phyloP scores from a whole-genome alignment of 805 yeast genomes.

The Alloascoidea africana region DNA sequence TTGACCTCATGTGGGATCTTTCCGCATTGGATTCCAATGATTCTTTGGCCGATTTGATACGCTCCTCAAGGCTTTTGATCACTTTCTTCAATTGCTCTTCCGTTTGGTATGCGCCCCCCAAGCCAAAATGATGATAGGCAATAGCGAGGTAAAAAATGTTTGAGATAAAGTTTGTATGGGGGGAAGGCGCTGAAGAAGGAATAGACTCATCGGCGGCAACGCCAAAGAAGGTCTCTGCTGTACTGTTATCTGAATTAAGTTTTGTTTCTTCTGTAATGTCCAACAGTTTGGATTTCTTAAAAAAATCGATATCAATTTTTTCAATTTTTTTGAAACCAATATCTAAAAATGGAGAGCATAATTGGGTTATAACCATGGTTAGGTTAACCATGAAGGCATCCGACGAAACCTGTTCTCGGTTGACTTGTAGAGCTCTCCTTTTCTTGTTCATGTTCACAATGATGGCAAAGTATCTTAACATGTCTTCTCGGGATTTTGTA shows the following conservation, averaged over 20 bases:
- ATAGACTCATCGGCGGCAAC: slow-evolving; percentile 22
- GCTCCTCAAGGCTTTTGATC: slow-evolving; percentile 32
- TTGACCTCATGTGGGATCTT: slow-evolving; percentile 7
- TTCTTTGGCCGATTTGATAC: slow-evolving; percentile 31
- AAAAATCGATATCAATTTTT: slow-evolving; percentile 62
- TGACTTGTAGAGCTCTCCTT: slow-evolving; percentile 76
- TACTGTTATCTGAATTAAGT: slow-evolving; percentile 58
- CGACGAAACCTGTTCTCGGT: slow-evolving; percentile 46
- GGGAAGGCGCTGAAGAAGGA: slow-evolving; percentile 4
- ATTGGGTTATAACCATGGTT: slow-evolving; percentile 44
- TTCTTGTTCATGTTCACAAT: slow-evolving; percentile 74
- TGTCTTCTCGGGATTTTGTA: slow-evolving; percentile 39
- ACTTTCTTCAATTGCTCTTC: slow-evolving; percentile 38
- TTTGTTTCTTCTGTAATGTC: slow-evolving; percentile 74
- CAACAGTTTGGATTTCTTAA: slow-evolving; percentile 33
- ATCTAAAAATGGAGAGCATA: slow-evolving; percentile 77
- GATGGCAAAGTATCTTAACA: slow-evolving; percentile 56
- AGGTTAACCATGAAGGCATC: slow-evolving; percentile 78
- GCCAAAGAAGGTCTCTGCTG: slow-evolving; percentile 43
- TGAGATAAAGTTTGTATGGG: slow-evolving; percentile 61
- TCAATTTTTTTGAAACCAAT: slow-evolving; percentile 50
- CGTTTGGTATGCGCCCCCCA: slow-evolving; percentile 58
- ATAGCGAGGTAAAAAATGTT: slow-evolving; percentile 74
- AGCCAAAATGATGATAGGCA: slow-evolving; percentile 75
- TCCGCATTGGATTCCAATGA: slow-evolving; percentile 15